A percentile compares a stretch with the other conserved stretches of the same genome.
Conservation (phyloP, 2,329 filamentous ascomycete genomes). For the Hypoxylon rubiginosum region DNA sequence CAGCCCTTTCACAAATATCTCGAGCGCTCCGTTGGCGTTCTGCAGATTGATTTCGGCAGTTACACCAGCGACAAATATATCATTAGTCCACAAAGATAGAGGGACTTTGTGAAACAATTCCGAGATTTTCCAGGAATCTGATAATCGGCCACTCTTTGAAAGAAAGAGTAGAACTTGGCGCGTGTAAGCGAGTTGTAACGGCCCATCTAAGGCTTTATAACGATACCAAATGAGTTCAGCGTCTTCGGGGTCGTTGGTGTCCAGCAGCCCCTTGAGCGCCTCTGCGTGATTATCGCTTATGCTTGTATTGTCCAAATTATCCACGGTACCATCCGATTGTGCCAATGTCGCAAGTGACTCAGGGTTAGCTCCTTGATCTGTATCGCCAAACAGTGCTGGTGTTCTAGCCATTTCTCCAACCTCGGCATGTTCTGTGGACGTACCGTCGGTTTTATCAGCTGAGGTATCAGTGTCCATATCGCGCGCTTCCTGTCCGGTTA, state of each 20-base stretch:
- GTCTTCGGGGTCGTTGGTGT: conserved; percentile 34
- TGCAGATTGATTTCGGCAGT: conserved; percentile 58
- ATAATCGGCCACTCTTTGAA: conserved; percentile 57
- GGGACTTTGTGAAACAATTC: conserved; percentile 59
- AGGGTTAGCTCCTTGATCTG: not conserved
- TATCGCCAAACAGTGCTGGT: not conserved
- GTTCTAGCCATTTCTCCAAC: not conserved
- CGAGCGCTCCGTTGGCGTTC: conserved; percentile 56
- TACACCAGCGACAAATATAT: conserved; percentile 57
- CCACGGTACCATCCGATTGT: not conserved
- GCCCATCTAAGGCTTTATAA: conserved; percentile 56
- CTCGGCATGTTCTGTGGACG: not conserved
- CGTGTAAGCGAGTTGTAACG: conserved; percentile 47
- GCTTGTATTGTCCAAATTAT: not conserved
- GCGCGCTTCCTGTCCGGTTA: not conserved
- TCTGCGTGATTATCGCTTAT: conserved; percentile 24
- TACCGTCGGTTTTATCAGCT: not conserved
- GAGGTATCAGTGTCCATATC: not conserved
- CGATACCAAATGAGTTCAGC: conserved; percentile 60
- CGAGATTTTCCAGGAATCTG: conserved; percentile 61
- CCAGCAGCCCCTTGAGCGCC: conserved; percentile 42
- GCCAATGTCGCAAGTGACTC: not conserved
- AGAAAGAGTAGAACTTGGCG: conserved; percentile 59
- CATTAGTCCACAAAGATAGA: conserved; percentile 56
- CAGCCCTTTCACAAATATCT: conserved; percentile 58